These are phyloP conservation scores for Saturnispora dispora DNA, from an alignment of 805 yeast species.

Conservation along the genomic window DNA sequence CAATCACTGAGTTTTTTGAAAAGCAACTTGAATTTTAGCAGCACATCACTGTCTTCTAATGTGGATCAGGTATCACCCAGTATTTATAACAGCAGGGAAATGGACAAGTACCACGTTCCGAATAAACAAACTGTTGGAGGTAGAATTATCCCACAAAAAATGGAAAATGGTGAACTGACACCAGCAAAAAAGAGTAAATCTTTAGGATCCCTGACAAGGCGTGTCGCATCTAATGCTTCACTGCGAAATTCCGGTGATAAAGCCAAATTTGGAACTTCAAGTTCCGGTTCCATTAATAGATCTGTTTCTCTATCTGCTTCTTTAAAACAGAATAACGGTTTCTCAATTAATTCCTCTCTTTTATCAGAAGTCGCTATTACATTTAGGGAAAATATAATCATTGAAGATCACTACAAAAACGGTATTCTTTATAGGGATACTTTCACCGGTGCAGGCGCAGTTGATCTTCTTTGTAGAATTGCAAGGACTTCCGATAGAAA, in stretches of 20 bases:
- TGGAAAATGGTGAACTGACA: conserved; percentile 13
- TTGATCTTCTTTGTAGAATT: conserved; percentile 77
- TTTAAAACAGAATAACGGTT: conserved; percentile 15
- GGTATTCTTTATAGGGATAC: conserved; percentile 89
- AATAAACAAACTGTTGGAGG: conserved; percentile 34
- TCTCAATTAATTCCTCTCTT: conserved; percentile 73
- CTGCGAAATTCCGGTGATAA: conserved; percentile 25
- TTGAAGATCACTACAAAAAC: conserved; percentile 78
- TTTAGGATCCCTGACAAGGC: conserved; percentile 34
- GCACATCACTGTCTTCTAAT: conserved; percentile 19
- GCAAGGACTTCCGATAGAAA: conserved; percentile 87
- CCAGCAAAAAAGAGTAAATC: conserved; percentile 37
- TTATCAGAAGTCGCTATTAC: conserved; percentile 75
- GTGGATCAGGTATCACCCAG: conserved; percentile 7
- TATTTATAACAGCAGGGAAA: conserved; percentile 13
- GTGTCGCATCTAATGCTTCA: conserved; percentile 29
- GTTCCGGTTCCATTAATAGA: conserved; percentile 29
- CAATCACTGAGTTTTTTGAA: conserved; percentile 31
- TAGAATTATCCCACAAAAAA: conserved; percentile 38
- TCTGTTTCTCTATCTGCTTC: conserved; percentile 37
- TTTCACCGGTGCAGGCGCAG: conserved; percentile 90
- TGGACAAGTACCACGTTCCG: conserved; percentile 29
- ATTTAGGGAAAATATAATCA: conserved; percentile 58
- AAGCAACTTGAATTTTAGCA: conserved; percentile 21
- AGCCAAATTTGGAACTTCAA: conserved; percentile 20